Evolutionary conservation across 1,284 basidiomycete species (phyloP).

Genomic region (Puccinia polysora): DNA sequence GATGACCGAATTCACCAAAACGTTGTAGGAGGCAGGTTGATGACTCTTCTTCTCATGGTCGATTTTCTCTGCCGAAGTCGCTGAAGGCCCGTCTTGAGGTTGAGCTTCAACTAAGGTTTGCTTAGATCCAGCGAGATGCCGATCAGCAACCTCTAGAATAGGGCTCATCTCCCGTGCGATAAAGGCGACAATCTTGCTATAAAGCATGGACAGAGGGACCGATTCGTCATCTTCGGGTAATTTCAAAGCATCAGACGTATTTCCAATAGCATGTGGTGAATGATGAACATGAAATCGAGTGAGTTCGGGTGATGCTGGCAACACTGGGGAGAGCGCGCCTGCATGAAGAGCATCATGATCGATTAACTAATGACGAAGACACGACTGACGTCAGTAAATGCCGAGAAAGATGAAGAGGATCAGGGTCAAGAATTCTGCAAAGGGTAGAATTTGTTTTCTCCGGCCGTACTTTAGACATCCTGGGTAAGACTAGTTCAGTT

Average conservation of each 20-base stretch:
- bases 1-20: conserved; percentile 38
- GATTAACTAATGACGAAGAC: too few species aligned
- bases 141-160: conserved; percentile 37
- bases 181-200: conserved; percentile 42
- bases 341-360: conserved; percentile 25
- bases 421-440: background rate
- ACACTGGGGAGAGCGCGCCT: conserved; percentile 23
- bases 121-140: conserved; percentile 29
- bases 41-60: background rate
- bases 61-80: too few species aligned
- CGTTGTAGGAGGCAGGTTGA: conserved; percentile 27
- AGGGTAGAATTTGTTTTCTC: background rate
- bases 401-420: background rate
- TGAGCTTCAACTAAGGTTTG: background rate
- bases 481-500: conserved; percentile 36
- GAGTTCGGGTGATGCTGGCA: conserved; percentile 34
- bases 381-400: too few species aligned
- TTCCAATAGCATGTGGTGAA: background rate
- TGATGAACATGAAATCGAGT: background rate
- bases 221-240: conserved; percentile 36
- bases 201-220: conserved; percentile 22
- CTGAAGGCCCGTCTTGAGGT: background rate
- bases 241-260: background rate
- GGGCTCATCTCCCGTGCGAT: conserved; percentile 34
- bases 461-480: conserved; percentile 28